Percentiles rank a stretch among this genome's conserved stretches.
phyloP scores from a whole-genome alignment of 225 moss, liverwort and hornwort species.

The Sphagnum tenellum region DNA sequence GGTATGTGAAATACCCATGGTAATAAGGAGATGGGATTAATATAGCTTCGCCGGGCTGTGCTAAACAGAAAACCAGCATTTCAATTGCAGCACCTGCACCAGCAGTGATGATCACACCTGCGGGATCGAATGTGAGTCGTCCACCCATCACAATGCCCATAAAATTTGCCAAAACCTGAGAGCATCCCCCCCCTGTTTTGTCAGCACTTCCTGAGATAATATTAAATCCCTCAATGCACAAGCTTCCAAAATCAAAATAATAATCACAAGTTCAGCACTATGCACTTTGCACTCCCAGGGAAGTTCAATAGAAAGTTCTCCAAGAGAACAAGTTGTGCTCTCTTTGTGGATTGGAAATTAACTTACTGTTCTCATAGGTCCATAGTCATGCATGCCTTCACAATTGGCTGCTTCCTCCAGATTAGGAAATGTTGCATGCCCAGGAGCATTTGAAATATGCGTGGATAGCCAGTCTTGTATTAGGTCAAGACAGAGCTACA shows the following conservation, averaged over 20 bases:
- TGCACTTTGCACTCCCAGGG: neutral
- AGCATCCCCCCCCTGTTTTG: too few relatives aligned
- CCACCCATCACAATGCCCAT: constrained; percentile 77
- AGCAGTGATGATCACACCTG: constrained; percentile 71
- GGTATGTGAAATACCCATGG: constrained; percentile 43
- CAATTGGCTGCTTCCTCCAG: constrained; percentile 64
- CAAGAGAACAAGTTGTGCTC: neutral
- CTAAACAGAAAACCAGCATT: constrained; percentile 74
- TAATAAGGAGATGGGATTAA: constrained; percentile 85
- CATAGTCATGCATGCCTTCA: constrained; percentile 35
- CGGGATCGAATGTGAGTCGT: constrained; percentile 50
- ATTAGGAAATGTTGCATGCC: constrained; percentile 44
- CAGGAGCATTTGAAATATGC: constrained; percentile 10
- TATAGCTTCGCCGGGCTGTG: constrained; percentile 79
- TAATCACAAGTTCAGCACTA: too few relatives aligned
- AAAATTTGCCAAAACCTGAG: constrained; percentile 85
- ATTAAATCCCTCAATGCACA: neutral
- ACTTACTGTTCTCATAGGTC: constrained; percentile 38
- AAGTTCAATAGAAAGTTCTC: neutral
- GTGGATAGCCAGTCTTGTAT: constrained; percentile 73
- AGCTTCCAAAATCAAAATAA: neutral
- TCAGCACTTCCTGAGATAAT: too few relatives aligned
- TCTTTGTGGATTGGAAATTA: neutral
- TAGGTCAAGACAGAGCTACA: constrained; percentile 78
- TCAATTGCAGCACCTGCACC: constrained; percentile 77